These are phyloP conservation scores for Phytopythium chamaehyphon DNA, from an alignment of 352 stramenopile genomes.

Conservation along the genomic window DNA sequence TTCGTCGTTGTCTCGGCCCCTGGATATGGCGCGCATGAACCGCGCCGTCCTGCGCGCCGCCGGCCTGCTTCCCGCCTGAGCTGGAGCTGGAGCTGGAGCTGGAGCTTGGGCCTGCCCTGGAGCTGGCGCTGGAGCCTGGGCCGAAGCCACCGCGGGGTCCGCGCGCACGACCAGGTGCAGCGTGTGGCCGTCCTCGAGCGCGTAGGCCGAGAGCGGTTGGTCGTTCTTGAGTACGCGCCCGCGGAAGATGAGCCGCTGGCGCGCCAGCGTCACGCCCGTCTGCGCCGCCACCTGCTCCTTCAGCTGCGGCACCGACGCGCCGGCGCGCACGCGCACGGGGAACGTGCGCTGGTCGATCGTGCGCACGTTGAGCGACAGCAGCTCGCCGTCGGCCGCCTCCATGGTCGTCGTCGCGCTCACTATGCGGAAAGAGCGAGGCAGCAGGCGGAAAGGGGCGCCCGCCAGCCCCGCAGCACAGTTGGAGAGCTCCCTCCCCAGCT, in stretches of 20 bases:
- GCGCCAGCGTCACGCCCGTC: slow-evolving; percentile 66
- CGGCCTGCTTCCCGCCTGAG: not conserved
- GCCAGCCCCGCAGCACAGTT: too few relatives aligned
- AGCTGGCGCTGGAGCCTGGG: not conserved
- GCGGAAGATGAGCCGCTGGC: slow-evolving; percentile 83
- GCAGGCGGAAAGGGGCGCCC: too few relatives aligned
- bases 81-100: not conserved
- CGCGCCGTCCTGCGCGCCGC: slow-evolving; percentile 7
- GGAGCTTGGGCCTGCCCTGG: not conserved
- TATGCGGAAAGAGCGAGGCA: not conserved
- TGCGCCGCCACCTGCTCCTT: slow-evolving; percentile 65
- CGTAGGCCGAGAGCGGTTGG: slow-evolving; percentile 62
- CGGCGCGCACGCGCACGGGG: slow-evolving; percentile 52
- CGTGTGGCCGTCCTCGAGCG: slow-evolving; percentile 79
- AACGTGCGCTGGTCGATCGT: slow-evolving; percentile 84
- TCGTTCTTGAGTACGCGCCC: slow-evolving; percentile 88
- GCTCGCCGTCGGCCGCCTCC: slow-evolving; percentile 11
- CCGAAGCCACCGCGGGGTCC: slow-evolving; percentile 9
- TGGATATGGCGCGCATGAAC: slow-evolving; percentile 9
- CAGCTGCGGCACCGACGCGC: slow-evolving; percentile 69
- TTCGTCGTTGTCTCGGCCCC: slow-evolving; percentile 54
- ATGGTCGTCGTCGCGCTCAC: too few relatives aligned
- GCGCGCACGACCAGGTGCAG: slow-evolving; percentile 75
- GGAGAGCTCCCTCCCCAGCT: too few relatives aligned
- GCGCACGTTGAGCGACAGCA: slow-evolving; percentile 73